Evolutionary conservation across 352 stramenopile species (phyloP).

Genomic region (Phytophthora sansomeana): DNA sequence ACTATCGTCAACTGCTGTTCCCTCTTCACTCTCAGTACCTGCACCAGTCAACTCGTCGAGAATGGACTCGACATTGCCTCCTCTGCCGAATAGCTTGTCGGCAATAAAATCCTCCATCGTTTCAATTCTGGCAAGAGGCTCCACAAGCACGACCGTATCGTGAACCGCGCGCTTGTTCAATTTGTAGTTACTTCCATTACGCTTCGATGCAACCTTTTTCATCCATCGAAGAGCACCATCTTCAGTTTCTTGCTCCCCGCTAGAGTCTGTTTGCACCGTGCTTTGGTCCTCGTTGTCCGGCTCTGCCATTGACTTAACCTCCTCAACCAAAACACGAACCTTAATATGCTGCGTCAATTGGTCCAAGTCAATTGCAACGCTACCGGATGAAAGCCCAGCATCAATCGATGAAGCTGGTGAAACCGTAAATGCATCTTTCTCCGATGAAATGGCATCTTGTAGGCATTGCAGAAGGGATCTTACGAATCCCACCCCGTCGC

Average conservation of each 20-base stretch:
- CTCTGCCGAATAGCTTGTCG: conserved; percentile 67
- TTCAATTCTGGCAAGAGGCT: conserved; percentile 77
- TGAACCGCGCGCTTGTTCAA: conserved; percentile 54
- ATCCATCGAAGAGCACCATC: conserved; percentile 34
- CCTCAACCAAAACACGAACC: conserved; percentile 69
- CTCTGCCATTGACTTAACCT: conserved; percentile 32
- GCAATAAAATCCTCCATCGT: conserved; percentile 83
- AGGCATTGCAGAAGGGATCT: conserved; percentile 48
- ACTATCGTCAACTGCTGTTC: conserved; percentile 30
- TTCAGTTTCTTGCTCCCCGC: conserved; percentile 14
- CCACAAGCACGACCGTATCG: conserved; percentile 78
- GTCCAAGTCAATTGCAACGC: conserved; percentile 60
- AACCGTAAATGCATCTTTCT: conserved; percentile 65
- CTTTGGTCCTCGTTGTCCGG: conserved; percentile 33
- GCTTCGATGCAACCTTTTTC: conserved; percentile 33
- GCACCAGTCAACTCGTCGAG: conserved; percentile 40
- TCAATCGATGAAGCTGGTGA: conserved; percentile 21
- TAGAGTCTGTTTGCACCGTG: conserved; percentile 16
- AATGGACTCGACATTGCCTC: conserved; percentile 30
- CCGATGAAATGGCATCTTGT: conserved; percentile 68
- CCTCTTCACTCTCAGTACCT: conserved; percentile 31
- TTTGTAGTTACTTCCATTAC: conserved; percentile 36
- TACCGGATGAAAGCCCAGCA: conserved; percentile 36
- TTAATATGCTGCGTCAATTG: conserved; percentile 80
- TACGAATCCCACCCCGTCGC: conserved; percentile 34